phyloP scores from a whole-genome alignment of 2,329 filamentous ascomycete species.

The Talaromyces sp. region DNA sequence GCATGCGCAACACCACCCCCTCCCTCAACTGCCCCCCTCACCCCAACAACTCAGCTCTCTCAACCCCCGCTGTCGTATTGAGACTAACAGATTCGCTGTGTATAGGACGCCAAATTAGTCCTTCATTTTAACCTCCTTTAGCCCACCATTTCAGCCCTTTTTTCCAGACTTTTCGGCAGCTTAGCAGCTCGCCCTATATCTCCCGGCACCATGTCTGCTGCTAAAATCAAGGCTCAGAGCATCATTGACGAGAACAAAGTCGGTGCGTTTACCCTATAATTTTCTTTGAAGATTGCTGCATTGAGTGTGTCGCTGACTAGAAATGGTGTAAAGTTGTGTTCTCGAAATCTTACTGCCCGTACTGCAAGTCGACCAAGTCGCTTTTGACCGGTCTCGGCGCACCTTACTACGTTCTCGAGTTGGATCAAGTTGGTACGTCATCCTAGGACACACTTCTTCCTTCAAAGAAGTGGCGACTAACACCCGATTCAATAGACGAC shows the following conservation, averaged over 20 bases:
- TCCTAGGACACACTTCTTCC: neutral
- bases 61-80: neutral
- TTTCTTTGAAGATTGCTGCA: neutral
- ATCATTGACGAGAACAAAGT: slow-evolving; percentile 89
- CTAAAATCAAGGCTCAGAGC: slow-evolving; percentile 74
- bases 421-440: slow-evolving; percentile 75
- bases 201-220: slow-evolving; percentile 72
- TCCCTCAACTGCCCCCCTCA: neutral
- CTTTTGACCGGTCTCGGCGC: slow-evolving; percentile 67
- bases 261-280: slow-evolving; percentile 55
- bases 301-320: neutral
- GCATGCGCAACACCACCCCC: neutral
- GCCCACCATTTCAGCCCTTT: slow-evolving; percentile 63
- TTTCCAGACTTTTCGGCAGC: slow-evolving; percentile 66
- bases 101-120: neutral
- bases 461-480: neutral
- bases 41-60: neutral
- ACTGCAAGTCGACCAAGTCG: slow-evolving; percentile 77
- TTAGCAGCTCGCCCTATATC: slow-evolving; percentile 45
- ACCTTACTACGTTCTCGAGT: slow-evolving; percentile 71
- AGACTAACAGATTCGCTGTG: neutral
- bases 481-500: slow-evolving; percentile 58
- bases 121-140: neutral
- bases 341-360: slow-evolving; percentile 94
- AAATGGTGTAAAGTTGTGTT: slow-evolving; percentile 63